Evolutionary conservation across 164 flowering plant genomes (phyloP), one percentile per base, ranked within the genome.

Genomic region (Chimonanthus salicifolius): DNA sequence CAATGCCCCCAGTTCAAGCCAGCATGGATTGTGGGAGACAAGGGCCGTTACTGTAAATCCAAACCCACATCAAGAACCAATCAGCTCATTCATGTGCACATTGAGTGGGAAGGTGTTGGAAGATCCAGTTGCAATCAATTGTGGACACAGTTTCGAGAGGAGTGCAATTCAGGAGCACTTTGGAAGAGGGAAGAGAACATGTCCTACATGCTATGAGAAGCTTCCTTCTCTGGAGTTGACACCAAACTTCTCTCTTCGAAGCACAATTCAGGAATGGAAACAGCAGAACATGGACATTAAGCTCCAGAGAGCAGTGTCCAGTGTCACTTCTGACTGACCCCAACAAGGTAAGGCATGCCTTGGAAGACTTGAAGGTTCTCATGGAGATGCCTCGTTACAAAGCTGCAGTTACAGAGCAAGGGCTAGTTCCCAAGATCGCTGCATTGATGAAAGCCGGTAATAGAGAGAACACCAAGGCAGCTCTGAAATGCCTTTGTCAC

Each of bases 61-160:
- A 43, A 64, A 33, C 47, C 46, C 15, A 48, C 68, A 44, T 9
- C 70, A 58, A 62, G 70, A 64, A 43, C 71, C 49, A 33, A 51
- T 70, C 46, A 48, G 62, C 45, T 60, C 75, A 3, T 74, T 76
- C 16, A 62, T 51, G 58, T 79, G 79, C 76, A 72, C 79, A 7
- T 64, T 79, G 62, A 66, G 58, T 2, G 46, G 47, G 3, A 60
- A 74, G 46, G 47, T 79, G 51, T 76, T 76, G 79, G 69, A 60
- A 49, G 76, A 79, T 47, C 78, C 82, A 20, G 79, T 79, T 7
- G 79, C 74, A 67, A 73, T 76, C 50, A 7, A 46, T 15, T 76
- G 77, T 47, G 82, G 82, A 16, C 82, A 79, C 49, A 79, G 76
- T 58, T 79, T 73, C 16, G 76, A 79, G 71, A 76, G 74, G 54